These are phyloP conservation scores for Neonectria coccinea DNA, from an alignment of 2,329 filamentous ascomycete genomes.

Conservation along the genomic window DNA sequence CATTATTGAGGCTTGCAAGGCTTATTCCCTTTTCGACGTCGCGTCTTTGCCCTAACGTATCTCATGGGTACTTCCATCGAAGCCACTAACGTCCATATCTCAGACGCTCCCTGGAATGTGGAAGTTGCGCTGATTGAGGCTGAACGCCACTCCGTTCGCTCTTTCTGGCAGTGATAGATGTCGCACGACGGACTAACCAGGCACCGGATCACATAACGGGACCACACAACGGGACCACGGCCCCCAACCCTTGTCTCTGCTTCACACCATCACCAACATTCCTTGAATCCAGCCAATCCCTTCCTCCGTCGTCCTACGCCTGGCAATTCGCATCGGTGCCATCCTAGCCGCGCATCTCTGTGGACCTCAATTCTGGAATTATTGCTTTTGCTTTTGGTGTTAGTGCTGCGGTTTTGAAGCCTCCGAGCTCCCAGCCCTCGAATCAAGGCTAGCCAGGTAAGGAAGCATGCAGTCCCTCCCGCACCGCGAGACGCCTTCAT, in stretches of 20 bases:
- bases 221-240: background rate
- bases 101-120: slow-evolving; percentile 20
- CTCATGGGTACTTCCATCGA: too few species aligned
- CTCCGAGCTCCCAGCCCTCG: slow-evolving; percentile 24
- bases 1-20: slow-evolving; percentile 1
- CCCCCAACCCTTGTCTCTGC: slow-evolving; percentile 2
- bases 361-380: slow-evolving; percentile 6
- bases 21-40: slow-evolving; percentile 16
- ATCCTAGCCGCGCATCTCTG: slow-evolving; percentile 19
- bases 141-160: slow-evolving; percentile 9
- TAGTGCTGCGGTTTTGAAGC: slow-evolving; percentile 6
- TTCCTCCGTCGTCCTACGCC: slow-evolving; percentile 4
- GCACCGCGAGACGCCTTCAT: slow-evolving; percentile 42
- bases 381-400: slow-evolving; percentile 19
- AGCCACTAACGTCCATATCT: background rate
- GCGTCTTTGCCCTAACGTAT: background rate
- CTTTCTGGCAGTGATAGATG: background rate
- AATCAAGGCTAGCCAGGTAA: slow-evolving; percentile 23
- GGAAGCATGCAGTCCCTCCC: slow-evolving; percentile 24
- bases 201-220: slow-evolving; percentile 2
- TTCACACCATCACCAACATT: slow-evolving; percentile 6
- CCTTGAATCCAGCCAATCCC: slow-evolving; percentile 1
- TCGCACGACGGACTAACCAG: background rate
- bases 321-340: slow-evolving; percentile 17
- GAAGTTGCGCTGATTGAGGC: slow-evolving; percentile 17